Base-by-base conservation (phyloP, 1,284 basidiomycete genomes). In the Microbotryum silenes-acaulis region DNA sequence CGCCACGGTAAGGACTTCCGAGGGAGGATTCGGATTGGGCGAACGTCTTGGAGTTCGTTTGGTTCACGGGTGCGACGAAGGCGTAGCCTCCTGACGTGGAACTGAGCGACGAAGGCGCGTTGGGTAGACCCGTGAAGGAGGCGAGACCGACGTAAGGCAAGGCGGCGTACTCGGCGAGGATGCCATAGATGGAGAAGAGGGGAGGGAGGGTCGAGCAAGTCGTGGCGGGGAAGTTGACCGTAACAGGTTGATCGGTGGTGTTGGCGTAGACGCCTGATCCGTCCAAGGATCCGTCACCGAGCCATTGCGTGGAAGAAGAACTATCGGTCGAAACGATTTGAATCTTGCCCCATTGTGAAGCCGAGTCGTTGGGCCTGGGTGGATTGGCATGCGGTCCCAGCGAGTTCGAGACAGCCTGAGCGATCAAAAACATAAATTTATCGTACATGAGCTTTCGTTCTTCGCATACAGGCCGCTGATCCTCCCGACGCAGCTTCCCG, bases 11-110 rank as follows among this genome's bases (percentile, higher is more conserved):
- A n/a, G 48, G 48, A 42, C 12, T 21, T 31, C 56, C 49, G 29
- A 57, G 47, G 18, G 56, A 51, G 20, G 29, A 21, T 20, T 27
- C 18, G 12, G 29, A 33, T 6, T n/a, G 16, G 10, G n/a, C 56
- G 49, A 37, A 57, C 18, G 56, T 57, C 49, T 45, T 37, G n/a
- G 53, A 16, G 53, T 57, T 51, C 37, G 37, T 42, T 18, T 42
- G 37, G 56, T 25, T 21, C 8, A 21, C 37, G 21, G 53, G 25
- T 10, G 53, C 45, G 20, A 51, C 23, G 50, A 51, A 51, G 25
- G 50, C 27, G 50, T 51, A 51, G 29, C 29, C n/a, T 29, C 54
- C 54, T 42, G 51, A 25, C 8, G n/a, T 18, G 12, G 51, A 8
- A 14, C 48, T 20, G 14, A 53, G n/a, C 23, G 51, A 29, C 10